Conservation (phyloP, 2,329 filamentous ascomycete genomes). For the Elsinoe ampelina region DNA sequence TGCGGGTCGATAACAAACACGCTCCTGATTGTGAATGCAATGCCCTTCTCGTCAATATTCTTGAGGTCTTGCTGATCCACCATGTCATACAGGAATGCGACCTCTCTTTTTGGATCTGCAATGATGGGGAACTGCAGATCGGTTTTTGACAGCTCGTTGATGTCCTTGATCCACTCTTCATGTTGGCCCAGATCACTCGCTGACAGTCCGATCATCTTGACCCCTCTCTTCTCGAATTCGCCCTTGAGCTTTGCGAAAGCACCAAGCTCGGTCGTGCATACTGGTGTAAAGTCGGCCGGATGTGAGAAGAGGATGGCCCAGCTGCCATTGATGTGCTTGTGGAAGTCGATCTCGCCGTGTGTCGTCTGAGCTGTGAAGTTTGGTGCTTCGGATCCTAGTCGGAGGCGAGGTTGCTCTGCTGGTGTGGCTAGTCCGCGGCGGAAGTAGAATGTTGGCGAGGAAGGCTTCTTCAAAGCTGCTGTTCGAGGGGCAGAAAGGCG, state of each 20-base stretch:
- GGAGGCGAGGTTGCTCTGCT: slow-evolving; percentile 32
- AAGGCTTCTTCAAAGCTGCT: slow-evolving; percentile 22
- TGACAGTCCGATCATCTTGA: slow-evolving; percentile 79
- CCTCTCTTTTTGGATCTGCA: slow-evolving; percentile 39
- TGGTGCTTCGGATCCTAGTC: slow-evolving; percentile 51
- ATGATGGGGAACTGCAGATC: slow-evolving; percentile 43
- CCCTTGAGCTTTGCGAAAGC: slow-evolving; percentile 82
- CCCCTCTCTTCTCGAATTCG: slow-evolving; percentile 76
- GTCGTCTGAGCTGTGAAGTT: slow-evolving; percentile 81
- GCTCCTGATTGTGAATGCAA: slow-evolving; percentile 87
- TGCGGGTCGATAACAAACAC: slow-evolving; percentile 91
- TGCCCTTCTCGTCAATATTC: slow-evolving; percentile 34
- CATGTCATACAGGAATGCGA: slow-evolving; percentile 43
- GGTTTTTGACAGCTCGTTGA: slow-evolving; percentile 38
- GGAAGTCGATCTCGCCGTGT: slow-evolving; percentile 66
- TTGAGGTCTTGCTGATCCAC: slow-evolving; percentile 28
- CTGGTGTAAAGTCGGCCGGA: slow-evolving; percentile 82
- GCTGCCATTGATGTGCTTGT: slow-evolving; percentile 67
- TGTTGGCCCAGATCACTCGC: slow-evolving; percentile 81
- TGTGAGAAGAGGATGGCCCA: slow-evolving; percentile 81
- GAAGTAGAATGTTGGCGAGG: slow-evolving; percentile 26
- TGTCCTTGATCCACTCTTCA: slow-evolving; percentile 81
- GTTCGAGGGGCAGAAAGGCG: slow-evolving; percentile 22
- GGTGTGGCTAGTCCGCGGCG: slow-evolving; percentile 31
- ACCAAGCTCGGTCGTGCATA: slow-evolving; percentile 91